phyloP scores from a whole-genome alignment of 2,329 filamentous ascomycete species.

The Aspergillus sp. region DNA sequence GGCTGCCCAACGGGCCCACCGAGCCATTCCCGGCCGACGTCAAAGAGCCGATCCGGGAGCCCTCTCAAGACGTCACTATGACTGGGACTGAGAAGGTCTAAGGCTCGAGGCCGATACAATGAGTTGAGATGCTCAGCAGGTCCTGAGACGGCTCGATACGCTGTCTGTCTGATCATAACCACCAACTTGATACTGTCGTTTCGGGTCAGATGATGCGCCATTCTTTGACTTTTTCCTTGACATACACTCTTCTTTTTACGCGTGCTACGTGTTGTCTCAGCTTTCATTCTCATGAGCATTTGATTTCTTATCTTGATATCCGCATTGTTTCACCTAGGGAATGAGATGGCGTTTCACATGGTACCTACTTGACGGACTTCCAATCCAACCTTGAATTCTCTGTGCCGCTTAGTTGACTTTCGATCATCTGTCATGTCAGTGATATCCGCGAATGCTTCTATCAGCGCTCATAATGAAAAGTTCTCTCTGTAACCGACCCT shows the following conservation, averaged over 20 bases:
- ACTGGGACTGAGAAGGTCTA: conserved; percentile 31
- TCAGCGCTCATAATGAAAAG: background rate
- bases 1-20: conserved; percentile 11
- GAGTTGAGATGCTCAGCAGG: conserved; percentile 3
- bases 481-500: background rate
- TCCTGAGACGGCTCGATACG: conserved; percentile 4
- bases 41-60: conserved; percentile 24
- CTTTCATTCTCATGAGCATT: background rate
- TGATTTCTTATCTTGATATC: conserved; percentile 5
- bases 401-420: background rate
- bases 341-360: conserved; percentile 3
- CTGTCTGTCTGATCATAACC: background rate
- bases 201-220: background rate
- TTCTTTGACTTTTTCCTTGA: background rate
- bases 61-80: conserved; percentile 35
- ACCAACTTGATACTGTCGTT: background rate
- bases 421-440: background rate
- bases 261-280: background rate
- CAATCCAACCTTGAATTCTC: background rate
- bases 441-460: background rate
- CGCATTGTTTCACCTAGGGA: conserved; percentile 4
- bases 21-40: conserved; percentile 27
- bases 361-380: background rate
- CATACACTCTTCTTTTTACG: background rate
- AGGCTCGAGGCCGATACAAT: conserved; percentile 4